phyloP scores from a whole-genome alignment of 495 filamentous ascomycete genomes.

The Lasiosphaeria miniovina region DNA sequence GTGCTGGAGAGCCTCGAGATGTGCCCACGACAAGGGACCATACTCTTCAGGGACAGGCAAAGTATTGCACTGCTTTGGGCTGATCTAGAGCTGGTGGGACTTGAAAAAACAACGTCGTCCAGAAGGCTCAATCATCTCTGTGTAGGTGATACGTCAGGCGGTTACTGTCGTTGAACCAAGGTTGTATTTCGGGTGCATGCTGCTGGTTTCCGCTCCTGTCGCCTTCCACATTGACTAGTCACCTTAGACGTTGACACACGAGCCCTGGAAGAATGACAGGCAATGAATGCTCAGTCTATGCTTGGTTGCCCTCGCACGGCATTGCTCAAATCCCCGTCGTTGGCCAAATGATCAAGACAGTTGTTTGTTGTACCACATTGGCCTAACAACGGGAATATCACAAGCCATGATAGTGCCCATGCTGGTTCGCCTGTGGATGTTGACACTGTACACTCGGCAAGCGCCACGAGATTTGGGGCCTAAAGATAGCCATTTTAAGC shows the following conservation, averaged over 20 bases:
- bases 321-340: neutral
- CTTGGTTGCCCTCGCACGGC: neutral
- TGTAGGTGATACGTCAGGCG: too few relatives aligned
- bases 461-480: too few relatives aligned
- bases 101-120: too few relatives aligned
- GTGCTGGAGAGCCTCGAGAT: neutral
- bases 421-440: too few relatives aligned
- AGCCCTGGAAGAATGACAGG: neutral
- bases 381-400: neutral
- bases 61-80: too few relatives aligned
- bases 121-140: too few relatives aligned
- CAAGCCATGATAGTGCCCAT: too few relatives aligned
- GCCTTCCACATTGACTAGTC: neutral
- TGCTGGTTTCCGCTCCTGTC: neutral
- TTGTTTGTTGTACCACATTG: neutral
- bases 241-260: slow-evolving; percentile 1
- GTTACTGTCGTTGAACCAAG: too few relatives aligned
- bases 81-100: too few relatives aligned
- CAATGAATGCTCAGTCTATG: neutral
- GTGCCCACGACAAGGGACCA: neutral
- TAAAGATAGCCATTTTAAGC: too few relatives aligned
- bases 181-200: neutral
- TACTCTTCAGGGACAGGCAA: too few relatives aligned
- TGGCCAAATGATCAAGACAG: neutral
- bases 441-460: too few relatives aligned